These are phyloP conservation scores for Tilletia setariae DNA, from an alignment of 1,284 basidiomycete genomes.

Conservation along the genomic window DNA sequence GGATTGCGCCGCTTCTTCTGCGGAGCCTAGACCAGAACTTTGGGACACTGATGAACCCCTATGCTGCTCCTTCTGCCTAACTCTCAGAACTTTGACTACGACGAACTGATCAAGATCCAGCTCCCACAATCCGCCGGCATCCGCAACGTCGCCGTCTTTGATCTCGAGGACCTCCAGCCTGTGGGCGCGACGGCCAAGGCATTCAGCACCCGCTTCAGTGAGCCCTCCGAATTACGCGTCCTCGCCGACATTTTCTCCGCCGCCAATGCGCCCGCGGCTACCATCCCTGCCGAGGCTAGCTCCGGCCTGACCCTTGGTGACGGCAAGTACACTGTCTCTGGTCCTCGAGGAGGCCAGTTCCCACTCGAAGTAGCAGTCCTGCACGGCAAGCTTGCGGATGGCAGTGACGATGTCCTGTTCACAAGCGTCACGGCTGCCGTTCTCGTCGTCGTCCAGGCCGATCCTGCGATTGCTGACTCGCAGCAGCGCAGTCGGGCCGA, in stretches of 20 bases:
- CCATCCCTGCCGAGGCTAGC: neutral
- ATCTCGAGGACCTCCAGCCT: neutral
- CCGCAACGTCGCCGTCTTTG: neutral
- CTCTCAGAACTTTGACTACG: slow-evolving; percentile 11
- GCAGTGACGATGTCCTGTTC: neutral
- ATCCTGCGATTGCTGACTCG: neutral
- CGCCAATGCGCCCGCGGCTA: slow-evolving; percentile 7
- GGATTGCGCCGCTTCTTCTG: neutral
- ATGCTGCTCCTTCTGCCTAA: neutral
- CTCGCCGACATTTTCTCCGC: slow-evolving; percentile 6
- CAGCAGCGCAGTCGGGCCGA: neutral
- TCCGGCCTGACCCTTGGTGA: neutral
- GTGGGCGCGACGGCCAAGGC: neutral
- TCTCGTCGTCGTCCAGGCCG: slow-evolving; percentile 1
- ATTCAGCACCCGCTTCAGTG: neutral
- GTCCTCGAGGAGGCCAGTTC: slow-evolving; percentile 2
- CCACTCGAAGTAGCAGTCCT: neutral
- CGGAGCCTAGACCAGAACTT: neutral
- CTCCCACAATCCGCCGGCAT: neutral
- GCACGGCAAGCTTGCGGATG: neutral
- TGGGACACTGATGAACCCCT: too few relatives aligned
- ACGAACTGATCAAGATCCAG: slow-evolving; percentile 4
- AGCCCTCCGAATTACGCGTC: neutral
- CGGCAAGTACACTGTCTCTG: neutral
- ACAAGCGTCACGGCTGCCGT: neutral